These are phyloP conservation scores for Quercus parvula DNA, from an alignment of 306 rosid species.

Conservation along the genomic window DNA sequence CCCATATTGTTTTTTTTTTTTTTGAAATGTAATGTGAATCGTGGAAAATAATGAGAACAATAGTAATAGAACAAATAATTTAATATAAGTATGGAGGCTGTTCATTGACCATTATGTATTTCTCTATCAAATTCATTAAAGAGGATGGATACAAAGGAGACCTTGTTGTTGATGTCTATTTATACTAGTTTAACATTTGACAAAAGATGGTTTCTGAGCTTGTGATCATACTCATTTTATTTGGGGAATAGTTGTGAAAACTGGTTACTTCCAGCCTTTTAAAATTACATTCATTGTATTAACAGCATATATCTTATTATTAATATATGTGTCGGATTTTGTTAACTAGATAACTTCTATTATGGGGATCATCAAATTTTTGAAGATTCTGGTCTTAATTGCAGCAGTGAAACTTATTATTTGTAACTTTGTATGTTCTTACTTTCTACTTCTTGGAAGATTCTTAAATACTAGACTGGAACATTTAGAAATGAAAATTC, in stretches of 20 bases:
- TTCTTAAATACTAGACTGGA: neutral
- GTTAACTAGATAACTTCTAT: neutral
- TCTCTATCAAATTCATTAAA: neutral
- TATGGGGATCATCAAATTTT: neutral
- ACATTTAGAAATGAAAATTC: slow-evolving; percentile 8
- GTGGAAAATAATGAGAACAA: neutral
- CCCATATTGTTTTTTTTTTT: neutral
- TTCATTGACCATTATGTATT: neutral
- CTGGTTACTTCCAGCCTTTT: neutral
- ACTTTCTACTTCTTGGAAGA: neutral
- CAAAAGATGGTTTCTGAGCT: neutral
- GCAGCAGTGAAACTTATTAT: neutral
- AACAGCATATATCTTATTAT: neutral
- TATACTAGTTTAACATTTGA: neutral
- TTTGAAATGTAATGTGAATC: neutral
- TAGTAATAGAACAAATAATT: neutral
- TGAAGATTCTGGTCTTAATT: neutral
- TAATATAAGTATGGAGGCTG: neutral
- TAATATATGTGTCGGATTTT: neutral
- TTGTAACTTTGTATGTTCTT: neutral
- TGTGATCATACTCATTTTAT: neutral
- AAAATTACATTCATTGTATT: neutral
- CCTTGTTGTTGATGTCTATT: neutral
- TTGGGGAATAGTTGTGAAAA: neutral
- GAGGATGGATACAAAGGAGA: neutral